phyloP scores from a whole-genome alignment of 495 filamentous ascomycete species.

The Aspergillus campestris region DNA sequence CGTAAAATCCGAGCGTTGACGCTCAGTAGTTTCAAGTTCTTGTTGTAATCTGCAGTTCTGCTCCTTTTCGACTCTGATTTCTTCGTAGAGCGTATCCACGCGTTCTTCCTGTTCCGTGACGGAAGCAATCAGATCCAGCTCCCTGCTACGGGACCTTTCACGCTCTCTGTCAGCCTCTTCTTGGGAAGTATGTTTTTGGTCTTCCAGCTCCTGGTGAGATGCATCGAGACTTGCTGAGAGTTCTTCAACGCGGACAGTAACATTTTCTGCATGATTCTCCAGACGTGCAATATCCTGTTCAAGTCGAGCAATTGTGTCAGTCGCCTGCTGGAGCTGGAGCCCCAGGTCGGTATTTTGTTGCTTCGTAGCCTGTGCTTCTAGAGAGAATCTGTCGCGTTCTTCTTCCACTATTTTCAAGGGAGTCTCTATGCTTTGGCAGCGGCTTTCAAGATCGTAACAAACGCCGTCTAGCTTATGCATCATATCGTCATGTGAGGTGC shows the following conservation, averaged over 20 bases:
- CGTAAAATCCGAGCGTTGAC: slow-evolving; percentile 11
- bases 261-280: slow-evolving; percentile 20
- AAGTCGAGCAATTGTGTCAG: slow-evolving; percentile 13
- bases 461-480: slow-evolving; percentile 41
- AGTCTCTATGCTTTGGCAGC: slow-evolving; percentile 41
- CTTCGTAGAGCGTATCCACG: slow-evolving; percentile 28
- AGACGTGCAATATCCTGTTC: slow-evolving; percentile 22
- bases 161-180: slow-evolving; percentile 14
- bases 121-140: slow-evolving; percentile 37
- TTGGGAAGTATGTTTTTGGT: slow-evolving; percentile 15
- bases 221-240: slow-evolving; percentile 19
- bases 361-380: slow-evolving; percentile 19
- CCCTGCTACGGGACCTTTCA: slow-evolving; percentile 28
- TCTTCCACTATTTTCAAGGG: slow-evolving; percentile 38
- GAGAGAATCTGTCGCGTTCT: slow-evolving; percentile 29
- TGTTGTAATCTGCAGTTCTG: slow-evolving; percentile 13
- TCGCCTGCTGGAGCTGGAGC: slow-evolving; percentile 16
- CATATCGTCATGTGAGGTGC: slow-evolving; percentile 28
- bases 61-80: slow-evolving; percentile 11
- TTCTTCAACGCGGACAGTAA: slow-evolving; percentile 17
- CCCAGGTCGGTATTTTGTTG: slow-evolving; percentile 21
- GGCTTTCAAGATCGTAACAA: slow-evolving; percentile 47
- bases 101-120: slow-evolving; percentile 39
- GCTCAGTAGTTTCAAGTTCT: slow-evolving; percentile 10
- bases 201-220: slow-evolving; percentile 20